A percentile compares a stretch with the other conserved stretches of the same genome.
Evolutionary conservation across 2,329 filamentous ascomycete genomes (phyloP).

Genomic region (Ophioceras dolichostomum): DNA sequence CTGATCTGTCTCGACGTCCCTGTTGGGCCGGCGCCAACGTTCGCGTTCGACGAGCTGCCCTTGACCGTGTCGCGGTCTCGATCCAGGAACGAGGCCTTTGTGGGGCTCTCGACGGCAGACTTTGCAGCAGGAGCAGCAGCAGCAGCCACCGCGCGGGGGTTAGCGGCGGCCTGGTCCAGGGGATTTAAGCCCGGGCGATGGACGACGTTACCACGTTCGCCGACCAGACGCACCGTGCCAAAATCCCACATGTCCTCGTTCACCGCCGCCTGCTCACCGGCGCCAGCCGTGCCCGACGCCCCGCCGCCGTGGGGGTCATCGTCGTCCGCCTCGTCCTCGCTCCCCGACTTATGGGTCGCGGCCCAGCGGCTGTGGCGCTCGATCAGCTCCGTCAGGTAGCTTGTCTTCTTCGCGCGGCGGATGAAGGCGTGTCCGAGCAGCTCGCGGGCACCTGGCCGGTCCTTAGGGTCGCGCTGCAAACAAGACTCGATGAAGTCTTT

Average conservation of each 20-base stretch:
- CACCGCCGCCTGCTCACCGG: conserved; percentile 41
- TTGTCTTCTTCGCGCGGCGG: conserved; percentile 83
- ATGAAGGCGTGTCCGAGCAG: conserved; percentile 85
- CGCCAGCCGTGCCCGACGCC: conserved; percentile 12
- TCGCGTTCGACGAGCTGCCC: conserved; percentile 21
- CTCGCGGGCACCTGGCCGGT: conserved; percentile 77
- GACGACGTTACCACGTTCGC: conserved; percentile 45
- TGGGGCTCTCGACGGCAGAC: conserved; percentile 38
- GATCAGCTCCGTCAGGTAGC: conserved; percentile 92
- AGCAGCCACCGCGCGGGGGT: conserved; percentile 51
- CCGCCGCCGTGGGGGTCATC: conserved; percentile 27
- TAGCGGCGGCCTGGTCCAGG: conserved; percentile 73
- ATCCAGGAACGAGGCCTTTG: conserved; percentile 29
- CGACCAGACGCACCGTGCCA: conserved; percentile 80
- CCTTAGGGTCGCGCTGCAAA: conserved; percentile 76
- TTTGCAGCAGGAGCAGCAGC: no score
- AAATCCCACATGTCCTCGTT: conserved; percentile 97
- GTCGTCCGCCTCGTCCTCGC: conserved; percentile 53
- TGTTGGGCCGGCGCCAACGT: no score
- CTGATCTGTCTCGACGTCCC: conserved; percentile 44
- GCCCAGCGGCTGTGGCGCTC: conserved; percentile 83
- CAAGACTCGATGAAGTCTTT: conserved; percentile 80
- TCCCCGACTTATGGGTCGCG: conserved; percentile 54
- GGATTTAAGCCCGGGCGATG: conserved; percentile 46
- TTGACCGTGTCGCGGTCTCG: conserved; percentile 43